Base-by-base conservation (phyloP, 169 alveolate species). In the Fabrea salina region DNA sequence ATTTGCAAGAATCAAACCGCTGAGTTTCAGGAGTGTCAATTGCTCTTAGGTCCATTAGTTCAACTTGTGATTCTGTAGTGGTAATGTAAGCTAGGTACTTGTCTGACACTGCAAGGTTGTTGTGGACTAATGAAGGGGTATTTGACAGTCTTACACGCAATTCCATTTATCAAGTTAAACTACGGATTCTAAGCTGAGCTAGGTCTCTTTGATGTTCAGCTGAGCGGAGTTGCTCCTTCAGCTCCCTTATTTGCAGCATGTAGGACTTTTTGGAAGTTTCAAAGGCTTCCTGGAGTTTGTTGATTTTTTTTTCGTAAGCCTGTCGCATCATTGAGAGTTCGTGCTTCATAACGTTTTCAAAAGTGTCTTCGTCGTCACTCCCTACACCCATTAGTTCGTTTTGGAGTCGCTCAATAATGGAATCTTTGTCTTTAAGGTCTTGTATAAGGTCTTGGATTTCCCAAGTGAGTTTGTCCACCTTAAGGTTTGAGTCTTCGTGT, bases 91-190 rank as follows among this genome's bases (percentile, higher is more conserved):
- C 74, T 37, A 61, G 49, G 22, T 25, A 33, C 16, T 27, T 16
- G 50, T 33, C 74, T 30, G 74, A 61, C 13, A 51, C 0, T 11
- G 32, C 41, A 25, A 61, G 74, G 25, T 61, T 61, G 74, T 35
- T 61, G 50, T 61, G 74, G 27, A 61, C 54, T 30, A 61, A 27
- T 35, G 74, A 61, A 13, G 50, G 51, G 11, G 51, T 33, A n/a
- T n/a, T n/a, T n/a, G n/a, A n/a, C n/a, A n/a, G n/a, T n/a, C n/a
- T n/a, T n/a, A n/a, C n/a, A n/a, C n/a, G n/a, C n/a, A n/a, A n/a
- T n/a, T n/a, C n/a, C n/a, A n/a, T n/a, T n/a, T n/a, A 90, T 87
- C n/a, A 91, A 91, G 3, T 82, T 88, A 47, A 47, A 47, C 56
- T 47, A n/a, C 56, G 16, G 30, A 47, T 47, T 25, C 56, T 47